Evolutionary conservation across 73 alveolate species (phyloP), one percentile per base, ranked within the genome.

Genomic region (Urostyla sp.): DNA sequence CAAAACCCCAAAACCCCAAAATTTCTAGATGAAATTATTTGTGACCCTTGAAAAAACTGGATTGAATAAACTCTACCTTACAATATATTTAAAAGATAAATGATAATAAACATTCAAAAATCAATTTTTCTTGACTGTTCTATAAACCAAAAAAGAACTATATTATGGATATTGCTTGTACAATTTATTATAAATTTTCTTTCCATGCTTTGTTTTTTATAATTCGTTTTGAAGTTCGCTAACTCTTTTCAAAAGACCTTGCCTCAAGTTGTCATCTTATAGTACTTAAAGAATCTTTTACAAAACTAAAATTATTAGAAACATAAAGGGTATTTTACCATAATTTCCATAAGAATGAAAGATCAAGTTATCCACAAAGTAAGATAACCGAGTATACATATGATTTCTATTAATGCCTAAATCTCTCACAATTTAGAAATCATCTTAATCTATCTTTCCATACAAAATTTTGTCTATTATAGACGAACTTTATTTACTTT

Each of bases 321-420:
- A 18, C 49, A 21, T 6, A 24, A 10, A 11, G 20, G 52, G 15
- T 40, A 16, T 46, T 55, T 60, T n/a, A 60, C 45, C 75, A 43
- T 76, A 76, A 80, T 76, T 76, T 1, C 88, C 88, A 43, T 37
- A 76, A 26, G 31, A 23, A 30, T 76, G 78, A 49, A 76, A 76
- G 21, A 76, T 52, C 27, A 73, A 51, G 27, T 36, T 73, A 37
- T 73, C 86, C 15, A 73, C 72, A 16, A 73, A n/a, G 38, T 2
- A 27, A 31, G 31, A 53, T 11, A 73, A 11, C 10, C 72, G 34
- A 0, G 28, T 11, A 11, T 40, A 34, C 63, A 28, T 34, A 18
- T 34, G 23, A 18, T 28, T 73, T 15, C 40, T 6, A 18, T 32
- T 16, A 32, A 7, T 20, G 46, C 55, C 75, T 23, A 45, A 27